Evolutionary conservation across 148 eudicot species (phyloP).

Genomic region (Vaccinium darrowii): DNA sequence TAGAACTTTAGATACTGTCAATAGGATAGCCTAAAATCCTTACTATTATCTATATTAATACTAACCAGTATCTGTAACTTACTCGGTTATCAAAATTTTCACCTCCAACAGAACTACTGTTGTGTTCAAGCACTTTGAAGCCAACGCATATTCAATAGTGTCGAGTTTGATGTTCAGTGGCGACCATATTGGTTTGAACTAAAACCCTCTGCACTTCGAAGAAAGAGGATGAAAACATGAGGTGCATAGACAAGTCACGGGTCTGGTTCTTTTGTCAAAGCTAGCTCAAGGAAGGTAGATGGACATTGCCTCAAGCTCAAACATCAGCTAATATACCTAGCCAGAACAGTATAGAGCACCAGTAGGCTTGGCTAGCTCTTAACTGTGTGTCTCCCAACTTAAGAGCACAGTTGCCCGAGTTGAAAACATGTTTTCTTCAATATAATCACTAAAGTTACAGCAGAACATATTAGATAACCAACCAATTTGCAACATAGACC

Average conservation of each 20-base stretch:
- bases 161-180: background rate
- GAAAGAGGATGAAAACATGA: background rate
- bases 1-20: background rate
- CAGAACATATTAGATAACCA: background rate
- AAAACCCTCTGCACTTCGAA: background rate
- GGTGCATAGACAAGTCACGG: background rate
- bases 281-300: background rate
- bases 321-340: background rate
- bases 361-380: constrained; percentile 4
- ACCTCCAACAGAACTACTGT: background rate
- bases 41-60: background rate
- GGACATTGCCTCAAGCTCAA: background rate
- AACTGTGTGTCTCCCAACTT: background rate
- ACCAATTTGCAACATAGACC: background rate
- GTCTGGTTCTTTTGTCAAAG: background rate
- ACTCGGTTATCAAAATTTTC: background rate
- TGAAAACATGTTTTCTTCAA: background rate
- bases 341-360: background rate
- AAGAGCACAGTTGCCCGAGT: background rate
- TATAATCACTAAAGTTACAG: background rate
- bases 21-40: background rate
- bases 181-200: background rate
- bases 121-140: background rate
- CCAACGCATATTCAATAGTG: background rate
- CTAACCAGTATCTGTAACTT: background rate